phyloP scores from a whole-genome alignment of 805 yeast species.

The Metschnikowia peoriensis region DNA sequence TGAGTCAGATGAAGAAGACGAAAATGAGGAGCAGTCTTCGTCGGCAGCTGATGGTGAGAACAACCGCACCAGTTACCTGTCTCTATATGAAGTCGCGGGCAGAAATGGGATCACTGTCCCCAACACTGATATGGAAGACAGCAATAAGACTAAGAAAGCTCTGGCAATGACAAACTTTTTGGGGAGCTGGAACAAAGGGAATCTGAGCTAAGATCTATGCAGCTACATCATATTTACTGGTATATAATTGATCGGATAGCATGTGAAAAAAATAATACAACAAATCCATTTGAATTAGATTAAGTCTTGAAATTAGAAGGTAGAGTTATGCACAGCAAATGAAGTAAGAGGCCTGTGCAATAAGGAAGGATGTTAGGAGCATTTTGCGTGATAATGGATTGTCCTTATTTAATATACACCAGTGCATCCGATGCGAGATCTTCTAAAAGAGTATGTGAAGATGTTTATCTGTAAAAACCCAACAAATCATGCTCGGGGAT shows the following conservation, averaged over 20 bases:
- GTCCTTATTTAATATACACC: not conserved
- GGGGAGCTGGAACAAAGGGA: conserved; percentile 20
- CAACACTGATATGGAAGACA: conserved; percentile 23
- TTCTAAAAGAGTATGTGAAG: not conserved
- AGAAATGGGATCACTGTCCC: conserved; percentile 35
- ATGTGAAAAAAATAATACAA: not conserved
- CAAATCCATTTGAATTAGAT: not conserved
- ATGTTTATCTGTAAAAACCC: no score
- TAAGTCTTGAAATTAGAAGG: no score
- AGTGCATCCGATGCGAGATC: not conserved
- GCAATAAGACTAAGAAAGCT: conserved; percentile 21
- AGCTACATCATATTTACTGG: not conserved
- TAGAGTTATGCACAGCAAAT: no score
- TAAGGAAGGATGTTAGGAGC: no score
- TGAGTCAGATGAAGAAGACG: conserved; percentile 34
- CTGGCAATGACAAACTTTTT: conserved; percentile 31
- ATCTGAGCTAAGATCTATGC: conserved; percentile 4
- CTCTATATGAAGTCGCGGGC: conserved; percentile 53
- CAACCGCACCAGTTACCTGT: conserved; percentile 38
- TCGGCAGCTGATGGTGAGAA: conserved; percentile 6
- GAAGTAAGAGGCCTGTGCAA: no score
- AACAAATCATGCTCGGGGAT: conserved; percentile 1
- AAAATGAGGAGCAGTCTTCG: conserved; percentile 18
- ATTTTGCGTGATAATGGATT: no score
- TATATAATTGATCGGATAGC: not conserved